Evolutionary conservation across 2,329 filamentous ascomycete species (phyloP).

Genomic region (Rhinocladiella mackenziei): DNA sequence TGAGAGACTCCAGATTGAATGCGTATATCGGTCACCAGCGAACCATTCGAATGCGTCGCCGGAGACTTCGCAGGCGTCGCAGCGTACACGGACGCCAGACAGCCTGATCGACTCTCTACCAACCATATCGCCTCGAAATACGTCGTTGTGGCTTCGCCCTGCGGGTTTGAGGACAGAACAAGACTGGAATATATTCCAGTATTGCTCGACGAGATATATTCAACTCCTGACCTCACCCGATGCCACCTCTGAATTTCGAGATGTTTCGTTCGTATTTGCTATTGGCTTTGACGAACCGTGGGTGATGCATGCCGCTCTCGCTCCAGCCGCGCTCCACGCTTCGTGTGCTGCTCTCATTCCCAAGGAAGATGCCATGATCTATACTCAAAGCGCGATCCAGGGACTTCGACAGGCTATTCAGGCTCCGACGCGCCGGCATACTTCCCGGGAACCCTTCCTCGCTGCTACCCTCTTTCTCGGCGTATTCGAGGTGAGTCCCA

Average conservation of each 20-base stretch:
- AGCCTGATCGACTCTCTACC: not conserved
- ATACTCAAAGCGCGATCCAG: constrained; percentile 21
- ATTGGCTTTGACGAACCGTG: constrained; percentile 19
- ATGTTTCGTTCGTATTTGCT: constrained; percentile 15
- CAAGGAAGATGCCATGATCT: constrained; percentile 21
- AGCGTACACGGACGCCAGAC: not conserved
- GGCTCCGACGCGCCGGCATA: not conserved
- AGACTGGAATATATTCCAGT: constrained; percentile 23
- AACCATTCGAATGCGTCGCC: not conserved
- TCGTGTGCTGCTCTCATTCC: constrained; percentile 20
- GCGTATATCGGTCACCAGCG: constrained; percentile 27
- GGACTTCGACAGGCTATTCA: constrained; percentile 17
- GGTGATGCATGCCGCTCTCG: constrained; percentile 23
- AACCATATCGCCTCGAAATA: not conserved
- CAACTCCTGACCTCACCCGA: constrained; percentile 17
- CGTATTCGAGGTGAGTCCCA: constrained; percentile 13
- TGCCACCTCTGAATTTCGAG: constrained; percentile 16
- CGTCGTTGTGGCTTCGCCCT: constrained; percentile 8
- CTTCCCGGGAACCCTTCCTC: constrained; percentile 16
- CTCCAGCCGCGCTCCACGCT: constrained; percentile 22
- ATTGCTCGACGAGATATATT: constrained; percentile 18
- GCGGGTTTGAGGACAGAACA: constrained; percentile 15
- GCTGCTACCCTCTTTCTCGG: constrained; percentile 23
- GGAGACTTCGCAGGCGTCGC: not conserved
- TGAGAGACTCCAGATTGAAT: constrained; percentile 23